Base-by-base conservation (phyloP, 768 basidiomycete genomes). In the Astraeus odoratus region DNA sequence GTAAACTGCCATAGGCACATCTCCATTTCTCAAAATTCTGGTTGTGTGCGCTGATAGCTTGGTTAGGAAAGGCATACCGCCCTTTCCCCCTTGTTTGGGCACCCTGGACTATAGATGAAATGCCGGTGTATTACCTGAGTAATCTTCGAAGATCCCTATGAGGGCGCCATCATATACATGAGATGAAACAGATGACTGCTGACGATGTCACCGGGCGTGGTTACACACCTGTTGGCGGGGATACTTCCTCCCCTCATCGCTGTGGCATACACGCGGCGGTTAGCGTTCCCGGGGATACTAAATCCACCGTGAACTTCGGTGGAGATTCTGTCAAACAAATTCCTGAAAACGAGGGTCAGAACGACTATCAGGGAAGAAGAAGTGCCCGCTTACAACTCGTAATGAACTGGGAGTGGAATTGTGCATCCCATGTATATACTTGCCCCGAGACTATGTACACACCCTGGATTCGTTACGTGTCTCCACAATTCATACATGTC, bases 221-320 rank as follows among this genome's bases (percentile, higher is more conserved):
- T 2, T 83, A 80, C 59, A 75, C 77, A 50, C 82, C 80, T 82
- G 6, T 84, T 83, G 56, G 63, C 57, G 5, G 82, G 82, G 0
- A 55, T 79, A 24, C 84, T 81, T 52, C 52, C 80, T 31, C 30
- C 12, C 71, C 73, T 16, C 57, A 60, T 2, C 51, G 54, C 18
- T 60, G 72, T 38, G 83, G 84, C 52, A 81, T 80, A 13, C 83
- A 78, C 57, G 82, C 79, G 7, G 79, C 79, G 4, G 65, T 83
- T 5, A 83, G 83, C 0, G 69, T 83, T 7, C 71, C 72, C 33
- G 79, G 79, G 9, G 57, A 50, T 39, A 75, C 72, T 44, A 72
- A 74, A 15, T 67, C 80, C 19, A 70, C 78, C 47, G 48, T 31
- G 42, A 85, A 83, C 55, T 86, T 85, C 64, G 82, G 83, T 0